Percentiles rank a stretch among this genome's conserved stretches.
Evolutionary conservation across 1,284 basidiomycete species (phyloP).

Genomic region (Golubevia pallescens): DNA sequence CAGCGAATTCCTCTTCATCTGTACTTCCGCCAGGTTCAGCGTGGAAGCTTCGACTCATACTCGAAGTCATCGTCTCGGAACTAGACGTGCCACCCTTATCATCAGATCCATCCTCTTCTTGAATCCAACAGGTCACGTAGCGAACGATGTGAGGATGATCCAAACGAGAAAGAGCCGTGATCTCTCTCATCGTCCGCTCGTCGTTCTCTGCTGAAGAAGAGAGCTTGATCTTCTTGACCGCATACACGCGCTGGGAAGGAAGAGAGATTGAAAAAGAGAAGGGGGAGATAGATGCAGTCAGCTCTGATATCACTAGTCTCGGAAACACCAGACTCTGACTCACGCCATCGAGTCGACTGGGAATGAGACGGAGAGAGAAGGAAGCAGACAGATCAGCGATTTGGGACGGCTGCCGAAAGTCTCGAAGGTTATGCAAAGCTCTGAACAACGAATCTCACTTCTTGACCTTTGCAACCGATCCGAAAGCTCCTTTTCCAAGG

Average conservation of each 20-base stretch:
- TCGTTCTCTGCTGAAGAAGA: constrained; percentile 77
- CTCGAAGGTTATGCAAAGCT: too few relatives aligned
- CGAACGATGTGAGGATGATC: constrained; percentile 89
- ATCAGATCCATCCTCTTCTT: constrained; percentile 30
- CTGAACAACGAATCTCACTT: constrained; percentile 15
- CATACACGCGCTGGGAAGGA: constrained; percentile 58
- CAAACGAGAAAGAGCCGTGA: constrained; percentile 83
- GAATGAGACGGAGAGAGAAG: too few relatives aligned
- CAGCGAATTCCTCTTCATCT: constrained; percentile 12
- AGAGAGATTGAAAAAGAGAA: background rate
- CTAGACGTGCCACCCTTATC: background rate
- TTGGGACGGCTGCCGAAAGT: too few relatives aligned
- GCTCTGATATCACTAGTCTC: too few relatives aligned
- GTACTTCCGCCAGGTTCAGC: background rate
- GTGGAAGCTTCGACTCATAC: background rate
- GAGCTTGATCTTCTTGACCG: constrained; percentile 87
- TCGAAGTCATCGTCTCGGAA: constrained; percentile 31
- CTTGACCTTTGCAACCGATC: constrained; percentile 53
- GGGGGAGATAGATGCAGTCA: constrained; percentile 67
- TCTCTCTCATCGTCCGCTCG: constrained; percentile 86
- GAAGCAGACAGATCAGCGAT: too few relatives aligned
- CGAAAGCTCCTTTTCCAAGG: constrained; percentile 62
- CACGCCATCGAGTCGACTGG: constrained; percentile 53
- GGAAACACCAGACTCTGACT: background rate
- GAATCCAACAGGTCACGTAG: constrained; percentile 68